Percentiles rank a stretch among this genome's conserved stretches.
Evolutionary conservation across 2,329 filamentous ascomycete species (phyloP).

Genomic region (Colletotrichum sansevieriae): DNA sequence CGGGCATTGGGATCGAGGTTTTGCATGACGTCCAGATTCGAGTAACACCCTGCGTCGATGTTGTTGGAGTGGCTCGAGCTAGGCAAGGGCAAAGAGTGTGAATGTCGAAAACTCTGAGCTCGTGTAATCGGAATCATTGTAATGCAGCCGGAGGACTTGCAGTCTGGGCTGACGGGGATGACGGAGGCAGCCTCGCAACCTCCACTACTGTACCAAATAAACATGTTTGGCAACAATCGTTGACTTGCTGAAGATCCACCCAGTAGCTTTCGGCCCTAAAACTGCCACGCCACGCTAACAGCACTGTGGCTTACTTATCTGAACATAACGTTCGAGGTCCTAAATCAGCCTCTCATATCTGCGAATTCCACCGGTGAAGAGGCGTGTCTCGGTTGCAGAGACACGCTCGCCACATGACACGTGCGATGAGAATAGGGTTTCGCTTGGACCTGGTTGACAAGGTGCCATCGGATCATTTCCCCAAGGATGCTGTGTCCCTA

Average conservation of each 20-base stretch:
- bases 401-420: conserved; percentile 37
- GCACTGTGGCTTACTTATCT: conserved; percentile 29
- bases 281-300: conserved; percentile 21
- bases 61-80: conserved; percentile 39
- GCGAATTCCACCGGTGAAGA: conserved; percentile 18
- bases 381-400: conserved; percentile 37
- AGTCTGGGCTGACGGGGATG: conserved; percentile 31
- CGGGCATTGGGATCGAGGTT: conserved; percentile 50
- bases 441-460: conserved; percentile 27
- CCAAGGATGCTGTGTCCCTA: conserved; percentile 23
- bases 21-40: conserved; percentile 44
- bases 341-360: conserved; percentile 11
- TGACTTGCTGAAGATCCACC: conserved; percentile 33
- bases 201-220: conserved; percentile 14
- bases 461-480: conserved; percentile 35
- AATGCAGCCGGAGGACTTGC: conserved; percentile 37
- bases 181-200: conserved; percentile 30
- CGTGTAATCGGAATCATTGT: conserved; percentile 31
- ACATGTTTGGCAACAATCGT: conserved; percentile 30
- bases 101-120: conserved; percentile 23
- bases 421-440: conserved; percentile 36
- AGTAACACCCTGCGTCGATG: conserved; percentile 43
- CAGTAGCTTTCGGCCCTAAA: conserved; percentile 38
- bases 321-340: conserved; percentile 27
- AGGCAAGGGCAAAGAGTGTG: conserved; percentile 3